Evolutionary conservation across 2,329 filamentous ascomycete species (phyloP).

Genomic region (Fusarium sp.): DNA sequence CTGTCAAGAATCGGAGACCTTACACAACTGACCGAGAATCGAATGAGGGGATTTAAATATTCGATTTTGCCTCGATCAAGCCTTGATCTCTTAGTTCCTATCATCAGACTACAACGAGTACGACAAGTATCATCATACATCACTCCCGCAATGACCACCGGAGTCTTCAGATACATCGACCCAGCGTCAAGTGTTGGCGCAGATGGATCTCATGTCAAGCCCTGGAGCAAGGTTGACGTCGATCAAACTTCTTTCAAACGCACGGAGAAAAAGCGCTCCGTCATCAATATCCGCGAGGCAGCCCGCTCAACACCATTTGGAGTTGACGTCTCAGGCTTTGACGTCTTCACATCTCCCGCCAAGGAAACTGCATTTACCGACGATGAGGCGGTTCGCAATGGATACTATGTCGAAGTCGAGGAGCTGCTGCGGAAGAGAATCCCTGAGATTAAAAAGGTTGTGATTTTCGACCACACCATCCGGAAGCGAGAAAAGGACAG

Average conservation of each 20-base stretch:
- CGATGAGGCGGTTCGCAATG: conserved; percentile 63
- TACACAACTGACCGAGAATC: neutral
- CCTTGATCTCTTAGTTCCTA: neutral
- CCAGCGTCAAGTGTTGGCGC: conserved; percentile 28
- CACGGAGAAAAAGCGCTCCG: conserved; percentile 33
- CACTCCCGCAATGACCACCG: conserved; percentile 29
- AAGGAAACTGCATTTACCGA: conserved; percentile 67
- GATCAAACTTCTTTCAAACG: conserved; percentile 37
- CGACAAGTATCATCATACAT: neutral
- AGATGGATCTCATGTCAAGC: conserved; percentile 20
- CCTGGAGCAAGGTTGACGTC: conserved; percentile 42
- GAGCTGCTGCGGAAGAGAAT: conserved; percentile 65
- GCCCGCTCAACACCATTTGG: conserved; percentile 29
- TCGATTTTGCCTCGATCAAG: neutral
- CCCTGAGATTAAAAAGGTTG: conserved; percentile 68
- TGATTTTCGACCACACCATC: conserved; percentile 81
- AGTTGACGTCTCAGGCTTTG: conserved; percentile 42
- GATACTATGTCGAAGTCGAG: conserved; percentile 74
- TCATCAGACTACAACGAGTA: neutral
- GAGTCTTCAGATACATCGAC: conserved; percentile 34
- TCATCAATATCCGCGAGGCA: conserved; percentile 39
- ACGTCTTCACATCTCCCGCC: conserved; percentile 48
- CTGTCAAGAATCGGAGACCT: neutral
- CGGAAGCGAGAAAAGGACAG: conserved; percentile 65
- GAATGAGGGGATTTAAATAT: neutral